These are phyloP conservation scores for Coriolopsis trogii DNA, from an alignment of 1,284 basidiomycete species.

Conservation along the genomic window DNA sequence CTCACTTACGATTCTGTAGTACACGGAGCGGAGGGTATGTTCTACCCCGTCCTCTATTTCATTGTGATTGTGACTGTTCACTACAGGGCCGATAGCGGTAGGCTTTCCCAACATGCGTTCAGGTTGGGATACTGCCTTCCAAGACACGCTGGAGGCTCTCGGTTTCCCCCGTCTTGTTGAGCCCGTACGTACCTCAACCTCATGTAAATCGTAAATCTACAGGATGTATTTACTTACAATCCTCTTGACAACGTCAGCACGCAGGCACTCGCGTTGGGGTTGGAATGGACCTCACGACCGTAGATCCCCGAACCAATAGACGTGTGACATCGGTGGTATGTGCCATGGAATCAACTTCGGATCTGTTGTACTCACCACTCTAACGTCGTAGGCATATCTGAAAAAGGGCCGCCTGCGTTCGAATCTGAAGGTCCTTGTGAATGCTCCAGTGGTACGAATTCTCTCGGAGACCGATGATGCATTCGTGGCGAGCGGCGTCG, in stretches of 20 bases:
- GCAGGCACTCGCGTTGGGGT: not conserved
- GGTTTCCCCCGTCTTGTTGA: slow-evolving; percentile 2
- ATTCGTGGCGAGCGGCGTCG: slow-evolving; percentile 35
- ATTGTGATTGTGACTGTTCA: not conserved
- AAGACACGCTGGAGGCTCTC: slow-evolving; percentile 6
- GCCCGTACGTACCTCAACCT: not conserved
- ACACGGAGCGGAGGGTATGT: slow-evolving; percentile 6
- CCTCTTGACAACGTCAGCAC: not conserved
- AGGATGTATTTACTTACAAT: too few species aligned
- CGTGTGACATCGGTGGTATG: slow-evolving; percentile 9
- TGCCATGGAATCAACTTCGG: not conserved
- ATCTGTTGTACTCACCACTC: not conserved
- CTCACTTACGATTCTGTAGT: slow-evolving; percentile 4
- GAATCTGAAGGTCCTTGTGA: slow-evolving; percentile 26
- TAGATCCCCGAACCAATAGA: slow-evolving; percentile 12
- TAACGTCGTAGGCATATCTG: slow-evolving; percentile 22
- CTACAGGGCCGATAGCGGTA: slow-evolving; percentile 2
- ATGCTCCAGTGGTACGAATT: slow-evolving; percentile 22
- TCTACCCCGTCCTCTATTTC: not conserved
- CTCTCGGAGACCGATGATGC: slow-evolving; percentile 4
- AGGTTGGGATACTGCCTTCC: slow-evolving; percentile 3
- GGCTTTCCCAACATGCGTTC: slow-evolving; percentile 5
- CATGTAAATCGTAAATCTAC: too few species aligned
- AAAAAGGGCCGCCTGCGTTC: slow-evolving; percentile 13
- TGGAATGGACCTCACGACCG: slow-evolving; percentile 5